Percentiles rank a stretch among this genome's conserved stretches.
Evolutionary conservation across 2,329 filamentous ascomycete genomes (phyloP).

Genomic region (Neobulgaria alba): DNA sequence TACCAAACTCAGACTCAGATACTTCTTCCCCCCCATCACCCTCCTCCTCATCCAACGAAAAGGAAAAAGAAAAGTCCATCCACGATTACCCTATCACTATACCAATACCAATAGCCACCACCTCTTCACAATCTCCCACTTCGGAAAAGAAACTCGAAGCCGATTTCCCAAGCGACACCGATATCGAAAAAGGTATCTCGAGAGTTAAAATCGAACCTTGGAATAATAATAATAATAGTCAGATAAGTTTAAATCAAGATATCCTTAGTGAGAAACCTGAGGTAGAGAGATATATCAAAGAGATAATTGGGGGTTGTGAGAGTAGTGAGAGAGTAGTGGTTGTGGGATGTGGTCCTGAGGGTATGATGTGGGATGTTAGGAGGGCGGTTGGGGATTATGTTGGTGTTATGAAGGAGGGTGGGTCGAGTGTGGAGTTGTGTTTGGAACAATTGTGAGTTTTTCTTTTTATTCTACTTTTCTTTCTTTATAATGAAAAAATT

Average conservation of each 20-base stretch:
- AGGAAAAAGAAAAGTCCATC: not conserved
- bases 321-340: slow-evolving; percentile 34
- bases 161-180: not conserved
- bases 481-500: too few species aligned
- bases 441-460: slow-evolving; percentile 30
- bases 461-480: not conserved
- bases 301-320: slow-evolving; percentile 29
- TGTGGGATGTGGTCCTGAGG: slow-evolving; percentile 39
- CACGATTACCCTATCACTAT: not conserved
- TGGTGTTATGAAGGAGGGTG: slow-evolving; percentile 26
- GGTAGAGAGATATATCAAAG: slow-evolving; percentile 31
- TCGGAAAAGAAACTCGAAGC: not conserved
- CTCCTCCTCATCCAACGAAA: not conserved
- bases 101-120: too few species aligned
- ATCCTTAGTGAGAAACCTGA: slow-evolving; percentile 33
- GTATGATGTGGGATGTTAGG: slow-evolving; percentile 36
- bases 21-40: not conserved
- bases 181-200: not conserved
- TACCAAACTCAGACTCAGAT: not conserved
- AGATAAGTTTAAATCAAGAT: slow-evolving; percentile 3
- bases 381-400: slow-evolving; percentile 37
- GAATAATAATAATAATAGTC: not conserved
- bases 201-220: not conserved
- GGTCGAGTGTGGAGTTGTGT: slow-evolving; percentile 41
- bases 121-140: not conserved